phyloP scores from a whole-genome alignment of 2,329 filamentous ascomycete genomes.

The Myriosclerotinia duriaeana region DNA sequence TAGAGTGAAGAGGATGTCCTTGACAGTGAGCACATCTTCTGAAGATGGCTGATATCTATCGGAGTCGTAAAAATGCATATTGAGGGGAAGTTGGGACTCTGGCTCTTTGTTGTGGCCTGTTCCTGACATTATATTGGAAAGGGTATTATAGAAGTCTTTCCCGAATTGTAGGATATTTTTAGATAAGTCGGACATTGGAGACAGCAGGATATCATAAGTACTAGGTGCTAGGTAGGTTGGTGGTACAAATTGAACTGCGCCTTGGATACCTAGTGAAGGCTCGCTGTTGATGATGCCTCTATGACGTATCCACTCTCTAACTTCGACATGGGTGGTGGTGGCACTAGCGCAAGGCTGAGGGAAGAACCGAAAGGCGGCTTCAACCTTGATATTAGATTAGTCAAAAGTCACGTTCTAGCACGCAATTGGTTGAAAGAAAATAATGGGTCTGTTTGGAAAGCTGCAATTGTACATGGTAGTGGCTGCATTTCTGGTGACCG shows the following conservation, averaged over 20 bases:
- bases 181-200: background rate
- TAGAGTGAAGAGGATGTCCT: conserved; percentile 46
- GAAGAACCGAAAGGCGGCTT: background rate
- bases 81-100: background rate
- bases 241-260: too few species aligned
- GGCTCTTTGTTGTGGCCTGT: background rate
- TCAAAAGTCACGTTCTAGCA: conserved; percentile 26
- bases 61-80: conserved; percentile 22
- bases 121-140: conserved; percentile 18
- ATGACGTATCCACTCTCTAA: conserved; percentile 6
- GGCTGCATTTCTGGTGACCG: conserved; percentile 11
- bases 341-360: background rate
- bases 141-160: conserved; percentile 1
- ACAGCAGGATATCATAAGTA: background rate
- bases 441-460: background rate
- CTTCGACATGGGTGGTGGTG: background rate
- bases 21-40: conserved; percentile 52
- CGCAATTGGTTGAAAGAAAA: conserved; percentile 26
- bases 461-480: background rate
- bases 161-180: conserved; percentile 9
- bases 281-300: background rate
- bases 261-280: background rate
- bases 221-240: too few species aligned
- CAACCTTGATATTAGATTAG: background rate
- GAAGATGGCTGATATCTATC: conserved; percentile 43